A percentile compares a stretch with the other conserved stretches of the same genome.
phyloP scores from a whole-genome alignment of 768 basidiomycete genomes.

The Termitomyces sp. region DNA sequence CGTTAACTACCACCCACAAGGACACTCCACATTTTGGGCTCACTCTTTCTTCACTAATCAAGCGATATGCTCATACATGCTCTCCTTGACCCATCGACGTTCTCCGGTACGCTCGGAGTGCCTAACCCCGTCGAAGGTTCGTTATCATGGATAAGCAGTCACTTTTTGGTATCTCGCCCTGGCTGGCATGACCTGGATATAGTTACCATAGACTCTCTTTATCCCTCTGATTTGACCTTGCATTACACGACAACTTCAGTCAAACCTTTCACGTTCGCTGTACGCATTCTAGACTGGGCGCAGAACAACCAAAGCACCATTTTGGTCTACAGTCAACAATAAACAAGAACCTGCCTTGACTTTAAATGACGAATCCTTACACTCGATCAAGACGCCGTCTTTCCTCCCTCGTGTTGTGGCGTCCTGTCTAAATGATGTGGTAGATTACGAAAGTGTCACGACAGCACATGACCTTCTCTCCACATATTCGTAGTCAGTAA shows the following conservation, averaged over 20 bases:
- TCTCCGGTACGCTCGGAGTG: conserved; percentile 26
- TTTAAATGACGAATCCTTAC: conserved; percentile 25
- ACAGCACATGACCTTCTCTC: no score
- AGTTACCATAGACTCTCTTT: conserved; percentile 33
- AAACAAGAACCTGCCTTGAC: conserved; percentile 16
- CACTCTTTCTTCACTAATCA: conserved; percentile 31
- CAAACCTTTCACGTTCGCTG: conserved; percentile 28
- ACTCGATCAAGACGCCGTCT: conserved; percentile 23
- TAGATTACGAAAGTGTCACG: no score
- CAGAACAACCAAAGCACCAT: conserved; percentile 29
- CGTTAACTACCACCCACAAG: conserved; percentile 36
- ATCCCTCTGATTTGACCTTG: conserved; percentile 17
- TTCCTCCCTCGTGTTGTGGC: not conserved
- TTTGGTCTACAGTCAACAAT: conserved; percentile 26
- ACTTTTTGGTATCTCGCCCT: not conserved
- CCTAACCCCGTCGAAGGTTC: conserved; percentile 28
- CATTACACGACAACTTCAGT: conserved; percentile 27
- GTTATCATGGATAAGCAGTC: not conserved
- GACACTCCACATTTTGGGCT: conserved; percentile 38
- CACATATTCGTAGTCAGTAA: no score
- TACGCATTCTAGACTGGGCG: conserved; percentile 35
- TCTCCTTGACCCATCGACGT: conserved; percentile 34
- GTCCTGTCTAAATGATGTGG: conserved; percentile 3
- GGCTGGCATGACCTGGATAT: not conserved
- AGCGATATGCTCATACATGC: conserved; percentile 26